phyloP scores from a whole-genome alignment of 2,329 filamentous ascomycete species.

The Malbranchea zuffiana region DNA sequence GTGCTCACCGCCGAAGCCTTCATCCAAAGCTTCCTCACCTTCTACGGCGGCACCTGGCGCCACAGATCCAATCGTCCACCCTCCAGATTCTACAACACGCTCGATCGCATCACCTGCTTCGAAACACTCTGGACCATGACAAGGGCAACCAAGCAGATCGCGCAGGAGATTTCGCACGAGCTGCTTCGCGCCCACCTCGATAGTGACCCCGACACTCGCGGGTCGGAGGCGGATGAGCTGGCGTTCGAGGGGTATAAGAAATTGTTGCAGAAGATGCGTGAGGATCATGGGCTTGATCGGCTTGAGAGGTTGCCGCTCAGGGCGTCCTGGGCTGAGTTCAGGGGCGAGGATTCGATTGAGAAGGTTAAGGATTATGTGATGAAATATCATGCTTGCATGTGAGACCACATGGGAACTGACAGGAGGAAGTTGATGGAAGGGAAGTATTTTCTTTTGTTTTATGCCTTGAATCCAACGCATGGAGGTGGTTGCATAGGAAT shows the following conservation, averaged over 20 bases:
- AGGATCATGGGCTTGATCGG: no score
- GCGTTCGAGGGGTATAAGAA: background rate
- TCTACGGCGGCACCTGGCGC: background rate
- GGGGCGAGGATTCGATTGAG: background rate
- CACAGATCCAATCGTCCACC: background rate
- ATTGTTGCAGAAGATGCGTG: no score
- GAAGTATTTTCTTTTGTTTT: no score
- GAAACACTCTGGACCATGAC: slow-evolving; percentile 2
- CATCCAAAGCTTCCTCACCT: slow-evolving; percentile 1
- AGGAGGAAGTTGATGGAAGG: no score
- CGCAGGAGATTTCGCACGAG: background rate
- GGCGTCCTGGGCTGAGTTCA: background rate
- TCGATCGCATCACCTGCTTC: background rate
- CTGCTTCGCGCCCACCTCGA: background rate
- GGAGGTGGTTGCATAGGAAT: no score
- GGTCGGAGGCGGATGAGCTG: background rate
- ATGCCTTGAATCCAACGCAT: no score
- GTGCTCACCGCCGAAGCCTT: background rate
- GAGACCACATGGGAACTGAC: no score
- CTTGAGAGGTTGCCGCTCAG: no score
- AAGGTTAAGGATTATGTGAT: slow-evolving; percentile 2
- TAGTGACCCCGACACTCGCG: no score
- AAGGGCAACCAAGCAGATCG: background rate
- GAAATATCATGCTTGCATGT: no score
- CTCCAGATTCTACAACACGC: slow-evolving; percentile 2